These are phyloP conservation scores for Backusella mclennaniae DNA, from an alignment of 192 early-diverging fungal genomes.

Conservation along the genomic window DNA sequence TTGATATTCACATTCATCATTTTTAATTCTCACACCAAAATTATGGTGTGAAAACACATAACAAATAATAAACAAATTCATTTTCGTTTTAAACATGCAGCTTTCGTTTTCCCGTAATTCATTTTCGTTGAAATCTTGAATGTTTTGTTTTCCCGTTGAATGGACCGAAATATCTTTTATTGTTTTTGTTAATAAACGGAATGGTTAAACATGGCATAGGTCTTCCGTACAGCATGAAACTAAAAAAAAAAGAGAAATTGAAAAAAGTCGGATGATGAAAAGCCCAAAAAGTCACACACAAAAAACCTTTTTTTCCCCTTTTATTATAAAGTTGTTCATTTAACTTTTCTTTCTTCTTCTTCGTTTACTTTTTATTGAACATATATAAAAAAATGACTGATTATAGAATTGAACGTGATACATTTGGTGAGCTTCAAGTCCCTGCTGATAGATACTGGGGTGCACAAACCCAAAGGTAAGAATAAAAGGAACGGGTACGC, in stretches of 20 bases:
- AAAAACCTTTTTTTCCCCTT: background rate
- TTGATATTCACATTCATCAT: background rate
- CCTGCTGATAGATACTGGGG: conserved; percentile 95
- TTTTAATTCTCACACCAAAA: conserved; percentile 1
- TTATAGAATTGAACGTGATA: conserved; percentile 69
- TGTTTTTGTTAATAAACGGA: background rate
- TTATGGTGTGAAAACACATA: background rate
- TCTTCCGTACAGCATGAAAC: background rate
- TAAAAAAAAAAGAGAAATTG: background rate
- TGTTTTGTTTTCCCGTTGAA: background rate
- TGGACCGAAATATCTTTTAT: background rate
- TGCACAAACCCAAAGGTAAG: conserved; percentile 90
- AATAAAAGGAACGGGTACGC: background rate
- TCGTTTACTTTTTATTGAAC: conserved; percentile 7
- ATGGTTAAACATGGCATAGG: background rate
- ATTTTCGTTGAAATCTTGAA: background rate
- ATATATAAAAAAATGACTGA: background rate
- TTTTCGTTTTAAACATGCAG: background rate
- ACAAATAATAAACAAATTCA: background rate
- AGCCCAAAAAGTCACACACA: conserved; percentile 9
- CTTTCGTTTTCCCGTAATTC: background rate
- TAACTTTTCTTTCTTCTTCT: background rate
- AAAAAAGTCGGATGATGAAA: background rate
- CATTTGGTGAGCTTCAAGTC: conserved; percentile 92
- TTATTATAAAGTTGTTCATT: conserved; percentile 4